Conservation (phyloP, 495 filamentous ascomycete genomes). For the Talaromyces trachyspermus region DNA sequence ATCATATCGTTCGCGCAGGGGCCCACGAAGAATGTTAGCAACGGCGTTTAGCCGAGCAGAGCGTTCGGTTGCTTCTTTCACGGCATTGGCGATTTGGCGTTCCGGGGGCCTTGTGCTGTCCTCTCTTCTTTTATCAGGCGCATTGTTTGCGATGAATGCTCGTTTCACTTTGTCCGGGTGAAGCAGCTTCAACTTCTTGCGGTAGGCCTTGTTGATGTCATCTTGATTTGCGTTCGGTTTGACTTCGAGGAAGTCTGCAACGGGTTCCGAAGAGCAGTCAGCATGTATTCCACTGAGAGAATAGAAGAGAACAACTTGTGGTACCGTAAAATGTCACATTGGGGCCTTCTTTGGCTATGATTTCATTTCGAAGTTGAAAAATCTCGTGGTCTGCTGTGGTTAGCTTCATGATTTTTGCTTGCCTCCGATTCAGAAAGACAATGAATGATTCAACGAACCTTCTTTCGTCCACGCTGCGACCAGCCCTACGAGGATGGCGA, state of each 20-base stretch:
- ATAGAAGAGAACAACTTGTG: not conserved
- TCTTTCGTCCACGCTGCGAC: slow-evolving; percentile 78
- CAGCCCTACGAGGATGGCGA: slow-evolving; percentile 46
- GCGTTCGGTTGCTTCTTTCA: slow-evolving; percentile 71
- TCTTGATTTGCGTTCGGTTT: slow-evolving; percentile 67
- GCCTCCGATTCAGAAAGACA: not conserved
- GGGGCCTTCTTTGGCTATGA: slow-evolving; percentile 64
- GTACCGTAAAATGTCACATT: slow-evolving; percentile 85
- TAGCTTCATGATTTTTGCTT: not conserved
- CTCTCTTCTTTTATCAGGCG: slow-evolving; percentile 52
- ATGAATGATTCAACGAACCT: slow-evolving; percentile 41
- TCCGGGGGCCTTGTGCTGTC: slow-evolving; percentile 60
- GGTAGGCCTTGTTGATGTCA: slow-evolving; percentile 88
- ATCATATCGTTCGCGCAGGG: slow-evolving; percentile 80
- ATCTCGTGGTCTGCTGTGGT: slow-evolving; percentile 78
- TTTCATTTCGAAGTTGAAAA: slow-evolving; percentile 85
- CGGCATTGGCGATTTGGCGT: slow-evolving; percentile 61
- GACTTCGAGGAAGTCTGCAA: slow-evolving; percentile 71
- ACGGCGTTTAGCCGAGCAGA: slow-evolving; percentile 79
- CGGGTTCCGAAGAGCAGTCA: not conserved
- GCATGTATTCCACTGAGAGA: not conserved
- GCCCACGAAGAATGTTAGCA: slow-evolving; percentile 74
- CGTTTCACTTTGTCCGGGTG: slow-evolving; percentile 96
- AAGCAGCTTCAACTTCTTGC: slow-evolving; percentile 69
- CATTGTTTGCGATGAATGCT: slow-evolving; percentile 64